Conservation (phyloP, 2,329 filamentous ascomycete species). For the Apiospora malaysiana region DNA sequence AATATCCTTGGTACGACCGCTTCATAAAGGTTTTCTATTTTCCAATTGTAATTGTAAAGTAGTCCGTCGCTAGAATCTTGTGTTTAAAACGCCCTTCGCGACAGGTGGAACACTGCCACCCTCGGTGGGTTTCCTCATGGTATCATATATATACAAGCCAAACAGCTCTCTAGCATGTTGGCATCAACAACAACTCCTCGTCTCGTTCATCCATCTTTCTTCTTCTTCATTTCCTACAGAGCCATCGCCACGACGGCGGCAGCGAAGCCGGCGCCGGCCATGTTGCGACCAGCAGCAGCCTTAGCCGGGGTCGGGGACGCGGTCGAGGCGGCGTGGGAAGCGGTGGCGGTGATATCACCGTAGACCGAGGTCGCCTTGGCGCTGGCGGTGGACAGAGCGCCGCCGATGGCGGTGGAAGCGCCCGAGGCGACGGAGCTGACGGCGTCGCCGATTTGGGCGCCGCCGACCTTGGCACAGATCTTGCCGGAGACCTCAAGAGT, state of each 20-base stretch:
- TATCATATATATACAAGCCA: conserved; percentile 15
- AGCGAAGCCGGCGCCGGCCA: conserved; percentile 10
- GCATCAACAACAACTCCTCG: neutral
- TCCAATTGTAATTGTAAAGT: neutral
- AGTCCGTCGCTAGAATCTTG: neutral
- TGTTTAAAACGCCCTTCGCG: neutral
- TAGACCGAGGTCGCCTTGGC: conserved; percentile 9
- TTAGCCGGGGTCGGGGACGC: neutral
- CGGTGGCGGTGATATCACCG: conserved; percentile 1
- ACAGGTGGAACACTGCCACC: neutral
- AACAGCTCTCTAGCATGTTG: neutral
- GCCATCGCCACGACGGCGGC: conserved; percentile 1
- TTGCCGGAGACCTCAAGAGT: conserved; percentile 31
- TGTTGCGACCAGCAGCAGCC: conserved; percentile 5
- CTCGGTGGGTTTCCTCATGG: neutral
- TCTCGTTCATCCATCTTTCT: neutral
- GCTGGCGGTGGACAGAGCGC: conserved; percentile 14
- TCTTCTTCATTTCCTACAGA: neutral
- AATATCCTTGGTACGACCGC: too few relatives aligned
- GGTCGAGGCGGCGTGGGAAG: neutral
- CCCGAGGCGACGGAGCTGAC: conserved; percentile 27
- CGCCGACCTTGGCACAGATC: conserved; percentile 34
- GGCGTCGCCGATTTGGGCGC: conserved; percentile 23
- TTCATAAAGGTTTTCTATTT: neutral
- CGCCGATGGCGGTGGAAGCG: neutral